Conservation (phyloP, 2,329 filamentous ascomycete species). For the Cytospora piceae region DNA sequence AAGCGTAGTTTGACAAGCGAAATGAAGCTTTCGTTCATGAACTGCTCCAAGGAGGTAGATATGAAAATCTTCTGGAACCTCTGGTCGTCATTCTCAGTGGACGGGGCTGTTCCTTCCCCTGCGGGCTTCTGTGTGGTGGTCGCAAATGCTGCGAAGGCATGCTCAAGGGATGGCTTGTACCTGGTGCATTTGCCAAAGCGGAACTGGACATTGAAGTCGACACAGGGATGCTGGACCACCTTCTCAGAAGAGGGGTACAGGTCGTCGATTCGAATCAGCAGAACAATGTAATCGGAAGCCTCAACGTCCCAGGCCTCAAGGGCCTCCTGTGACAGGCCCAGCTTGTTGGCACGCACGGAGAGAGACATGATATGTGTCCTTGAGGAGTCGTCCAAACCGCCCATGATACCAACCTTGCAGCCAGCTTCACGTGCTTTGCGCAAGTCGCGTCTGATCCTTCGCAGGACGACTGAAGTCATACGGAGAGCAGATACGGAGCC, state of each 20-base stretch:
- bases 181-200: slow-evolving; percentile 70
- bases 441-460: slow-evolving; percentile 64
- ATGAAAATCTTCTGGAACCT: slow-evolving; percentile 66
- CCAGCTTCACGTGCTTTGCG: slow-evolving; percentile 64
- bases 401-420: slow-evolving; percentile 69
- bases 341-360: slow-evolving; percentile 69
- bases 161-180: slow-evolving; percentile 68
- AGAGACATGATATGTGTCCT: slow-evolving; percentile 61
- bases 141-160: slow-evolving; percentile 43
- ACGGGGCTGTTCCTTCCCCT: background rate
- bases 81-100: background rate
- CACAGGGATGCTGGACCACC: slow-evolving; percentile 48
- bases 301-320: slow-evolving; percentile 77
- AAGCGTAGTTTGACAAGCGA: slow-evolving; percentile 63
- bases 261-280: slow-evolving; percentile 68
- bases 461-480: slow-evolving; percentile 19
- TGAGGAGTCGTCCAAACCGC: slow-evolving; percentile 47
- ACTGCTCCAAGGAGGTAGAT: slow-evolving; percentile 69
- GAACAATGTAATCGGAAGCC: slow-evolving; percentile 69
- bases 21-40: slow-evolving; percentile 69
- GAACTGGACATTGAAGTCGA: slow-evolving; percentile 54
- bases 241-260: slow-evolving; percentile 65
- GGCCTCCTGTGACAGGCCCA: slow-evolving; percentile 74
- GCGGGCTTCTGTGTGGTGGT: background rate
- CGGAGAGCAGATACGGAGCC: slow-evolving; percentile 25